Base-by-base conservation (phyloP, 148 eudicot species). In the Camellia lanceoleosa region DNA sequence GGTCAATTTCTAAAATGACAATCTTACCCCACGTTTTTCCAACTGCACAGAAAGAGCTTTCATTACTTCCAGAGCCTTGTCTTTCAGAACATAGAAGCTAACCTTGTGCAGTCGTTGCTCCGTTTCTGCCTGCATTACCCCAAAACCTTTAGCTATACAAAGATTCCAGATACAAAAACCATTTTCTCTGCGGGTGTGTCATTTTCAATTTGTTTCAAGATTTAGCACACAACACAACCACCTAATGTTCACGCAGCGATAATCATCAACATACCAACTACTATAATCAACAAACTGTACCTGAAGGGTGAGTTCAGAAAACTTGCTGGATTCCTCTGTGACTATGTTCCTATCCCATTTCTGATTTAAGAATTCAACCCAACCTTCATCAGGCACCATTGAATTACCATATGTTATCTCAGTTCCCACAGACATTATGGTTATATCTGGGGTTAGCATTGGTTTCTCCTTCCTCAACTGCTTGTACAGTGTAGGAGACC, bases 351-450 rank as follows among this genome's bases (percentile, higher is more conserved):
- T 85, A 78, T 91, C 91, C 94, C 94, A 91, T 67, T 88, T 89
- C 44, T 86, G 85, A 83, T 89, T 89, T 83, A 91, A 76, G 56
- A 65, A 79, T 8, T 88, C 83, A 74, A 87, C 86, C 94, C 94
- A 91, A 19, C 94, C 94, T 15, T 88, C 71, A 81, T 91, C 94
- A 3, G 92, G 94, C 69, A 89, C 89, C 92, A 91, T 91, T 0
- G 78, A 58, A 82, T 87, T 88, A 54, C 94, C 94, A 88, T 91
- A 91, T 0, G 92, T 91, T 65, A 91, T 91, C 89, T 91, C 94
- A 58, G 94, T 91, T 74, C 94, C 94, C 71, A 91, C 94, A 52
- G 94, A 91, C 91, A 89, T 86, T 56, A 91, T 89, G 20, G 94
- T 89, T 61, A 91, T 86, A 84, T 91, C 94, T 7, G 94, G 94